Evolutionary conservation across 805 yeast species (phyloP), one percentile per base, ranked within the genome.

Genomic region (Candida incommunis): DNA sequence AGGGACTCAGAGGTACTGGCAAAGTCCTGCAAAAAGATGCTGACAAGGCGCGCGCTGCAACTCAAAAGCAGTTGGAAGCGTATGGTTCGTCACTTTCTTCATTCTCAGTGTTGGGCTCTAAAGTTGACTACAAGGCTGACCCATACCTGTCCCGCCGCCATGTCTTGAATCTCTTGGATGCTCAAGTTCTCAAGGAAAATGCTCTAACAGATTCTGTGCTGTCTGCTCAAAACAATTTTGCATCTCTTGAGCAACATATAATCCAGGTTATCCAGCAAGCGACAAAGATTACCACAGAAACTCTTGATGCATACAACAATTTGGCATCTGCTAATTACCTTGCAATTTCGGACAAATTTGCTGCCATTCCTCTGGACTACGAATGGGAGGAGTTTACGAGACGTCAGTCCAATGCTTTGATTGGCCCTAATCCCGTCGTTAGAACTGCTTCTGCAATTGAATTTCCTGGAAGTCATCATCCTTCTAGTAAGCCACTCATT

Each of bases 151-250:
- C 65, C 40, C 66, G 67, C 51, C 66, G 76, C 44, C 40, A 48
- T 2, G 59, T 68, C 2, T 46, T 63, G 23, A 53, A 57, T 40
- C 57, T 63, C 41, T 68, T 73, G 3, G 62, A 61, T 11, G 57
- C 52, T 23, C 78, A 74, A 56, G 51, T 74, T 23, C 56, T 56
- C 35, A 65, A 65, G 50, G 78, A 74, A 54, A 71, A 73, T 53
- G 50, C 53, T 22, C 71, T 69, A 48, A 58, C 68, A 21, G 74
- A 70, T 46, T 68, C 70, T 31, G 58, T 74, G 23, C 57, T 64
- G 41, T 57, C 62, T 43, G 59, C 63, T 43, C 77, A 74, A 60
- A 53, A 55, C 43, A 59, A 64, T 29, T 57, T 71, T 42, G 58
- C 58, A 48, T 54, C 67, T 3, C 54, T 67, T 29, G 79, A 74